Evolutionary conservation across 306 rosid genomes (phyloP), one percentile per base, ranked within the genome.

Genomic region (Sicyos baderoa): DNA sequence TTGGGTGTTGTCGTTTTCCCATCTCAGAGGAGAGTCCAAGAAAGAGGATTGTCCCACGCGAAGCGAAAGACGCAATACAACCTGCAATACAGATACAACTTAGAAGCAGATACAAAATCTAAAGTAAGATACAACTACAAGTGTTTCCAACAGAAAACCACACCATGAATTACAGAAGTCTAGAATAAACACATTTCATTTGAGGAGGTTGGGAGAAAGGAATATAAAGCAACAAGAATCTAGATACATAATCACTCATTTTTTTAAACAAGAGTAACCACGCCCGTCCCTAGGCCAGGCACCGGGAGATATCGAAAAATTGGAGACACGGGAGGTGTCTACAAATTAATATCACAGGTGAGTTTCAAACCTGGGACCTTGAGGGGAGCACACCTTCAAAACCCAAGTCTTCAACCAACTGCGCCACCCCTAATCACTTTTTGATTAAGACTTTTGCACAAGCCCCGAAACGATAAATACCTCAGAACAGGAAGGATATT

Each of bases 11-110:
- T 89, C 88, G 56, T 86, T 86, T 75, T 71, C 79, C 72, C 55
- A 64, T 75, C 79, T 78, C 77, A 93, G 77, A 49, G 85, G 71
- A 49, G 93, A 54, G 79, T 90, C 82, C 57, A 69, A 57, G 68
- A 73, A 75, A 80, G 87, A 82, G 73, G 78, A 23, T 49, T 86
- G 89, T 77, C 97, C 99, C 73, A 93, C 69, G 51, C 17, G 81
- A 73, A 84, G 94, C 69, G 66, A 87, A 83, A 90, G 84, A 69
- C 57, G 83, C 72, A 88, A 54, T 63, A 84, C 85, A 75, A 71
- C 96, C 98, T 93, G 75, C 70, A 66, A 74, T 58, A 11, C 12
- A 5, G 40, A 37, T 7, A 23, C 68, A 69, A n/a, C 64, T 40
- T 6, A 55, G 48, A 44, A 44, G 50, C 10, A 62, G 29, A 63